These are phyloP conservation scores for Rhamnella rubrinervis DNA, from an alignment of 331 rosid genomes.

Conservation along the genomic window DNA sequence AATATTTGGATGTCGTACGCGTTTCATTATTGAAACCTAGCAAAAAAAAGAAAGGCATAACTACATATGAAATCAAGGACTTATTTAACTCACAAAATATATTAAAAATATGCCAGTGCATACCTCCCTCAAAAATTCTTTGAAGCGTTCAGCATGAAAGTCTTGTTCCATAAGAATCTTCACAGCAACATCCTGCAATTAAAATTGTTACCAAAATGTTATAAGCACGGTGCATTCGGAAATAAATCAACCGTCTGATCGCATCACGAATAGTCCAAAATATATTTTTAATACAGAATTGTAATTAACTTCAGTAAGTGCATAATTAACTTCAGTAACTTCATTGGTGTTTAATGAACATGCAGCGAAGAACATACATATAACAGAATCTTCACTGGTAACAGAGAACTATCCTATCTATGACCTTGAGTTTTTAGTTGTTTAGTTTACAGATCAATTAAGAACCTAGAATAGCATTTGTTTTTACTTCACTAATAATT, in stretches of 20 bases:
- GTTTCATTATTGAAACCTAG: slow-evolving; percentile 96
- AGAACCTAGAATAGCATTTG: no score
- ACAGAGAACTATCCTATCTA: no score
- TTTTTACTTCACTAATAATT: no score
- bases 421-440: no score
- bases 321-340: no score
- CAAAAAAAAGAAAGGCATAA: slow-evolving; percentile 28
- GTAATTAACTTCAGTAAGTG: no score
- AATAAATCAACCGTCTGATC: background rate
- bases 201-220: slow-evolving; percentile 13
- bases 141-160: slow-evolving; percentile 78
- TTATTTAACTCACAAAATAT: slow-evolving; percentile 12
- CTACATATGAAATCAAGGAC: slow-evolving; percentile 27
- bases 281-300: no score
- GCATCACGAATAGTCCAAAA: no score
- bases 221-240: slow-evolving; percentile 2
- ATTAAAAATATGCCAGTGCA: slow-evolving; percentile 15
- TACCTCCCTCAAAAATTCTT: slow-evolving; percentile 97
- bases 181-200: slow-evolving; percentile 92
- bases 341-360: no score
- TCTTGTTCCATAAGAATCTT: slow-evolving; percentile 99
- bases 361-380: no score
- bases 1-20: slow-evolving; percentile 90
- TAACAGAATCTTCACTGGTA: no score
- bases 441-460: no score